Conservation (phyloP, 768 basidiomycete genomes). For the Roridomyces roridus region DNA sequence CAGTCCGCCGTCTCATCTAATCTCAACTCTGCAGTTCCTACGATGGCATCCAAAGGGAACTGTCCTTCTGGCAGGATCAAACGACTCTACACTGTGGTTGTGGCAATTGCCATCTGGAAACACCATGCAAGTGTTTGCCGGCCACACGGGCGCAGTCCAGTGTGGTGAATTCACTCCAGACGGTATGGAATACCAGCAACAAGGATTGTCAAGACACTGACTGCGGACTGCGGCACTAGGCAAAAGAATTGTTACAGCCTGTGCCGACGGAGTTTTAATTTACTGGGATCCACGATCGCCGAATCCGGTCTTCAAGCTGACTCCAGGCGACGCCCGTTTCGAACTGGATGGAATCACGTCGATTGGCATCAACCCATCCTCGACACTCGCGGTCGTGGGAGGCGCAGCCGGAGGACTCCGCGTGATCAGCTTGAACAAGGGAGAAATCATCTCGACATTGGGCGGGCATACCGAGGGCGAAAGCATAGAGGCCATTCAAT, state of each 20-base stretch:
- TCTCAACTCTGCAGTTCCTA: conserved; percentile 73
- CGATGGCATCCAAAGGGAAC: conserved; percentile 96
- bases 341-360: conserved; percentile 85
- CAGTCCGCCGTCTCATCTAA: conserved; percentile 5
- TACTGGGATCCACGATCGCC: conserved; percentile 91
- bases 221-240: conserved; percentile 47
- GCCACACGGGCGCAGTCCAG: conserved; percentile 84
- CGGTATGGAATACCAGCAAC: conserved; percentile 48
- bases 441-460: conserved; percentile 78
- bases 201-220: conserved; percentile 5
- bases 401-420: conserved; percentile 86
- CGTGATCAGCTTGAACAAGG: conserved; percentile 86
- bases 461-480: conserved; percentile 87
- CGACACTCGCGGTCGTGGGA: conserved; percentile 91
- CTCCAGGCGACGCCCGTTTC: conserved; percentile 73
- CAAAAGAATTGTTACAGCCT: conserved; percentile 89
- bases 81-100: conserved; percentile 94
- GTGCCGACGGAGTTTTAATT: conserved; percentile 80
- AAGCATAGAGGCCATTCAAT: conserved; percentile 86
- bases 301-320: conserved; percentile 82
- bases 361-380: conserved; percentile 82
- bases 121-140: conserved; percentile 95
- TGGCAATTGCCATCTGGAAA: conserved; percentile 97
- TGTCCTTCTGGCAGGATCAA: conserved; percentile 89
- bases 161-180: conserved; percentile 93